Percentiles rank a stretch among this genome's conserved stretches.
phyloP scores from a whole-genome alignment of 202 grass and related monocot genomes.

The Panicum virgatum region DNA sequence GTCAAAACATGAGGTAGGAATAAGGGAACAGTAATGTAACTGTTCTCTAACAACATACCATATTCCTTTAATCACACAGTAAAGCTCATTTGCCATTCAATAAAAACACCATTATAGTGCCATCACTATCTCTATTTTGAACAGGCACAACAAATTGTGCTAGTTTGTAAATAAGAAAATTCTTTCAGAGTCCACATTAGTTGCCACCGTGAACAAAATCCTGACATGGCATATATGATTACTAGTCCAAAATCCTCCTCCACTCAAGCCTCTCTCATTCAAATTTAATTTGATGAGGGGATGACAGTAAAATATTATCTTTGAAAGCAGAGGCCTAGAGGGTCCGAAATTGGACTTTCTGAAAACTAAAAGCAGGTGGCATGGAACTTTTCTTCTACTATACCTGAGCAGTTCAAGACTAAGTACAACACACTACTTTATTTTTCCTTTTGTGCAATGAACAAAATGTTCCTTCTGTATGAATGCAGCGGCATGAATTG shows the following conservation, averaged over 20 bases:
- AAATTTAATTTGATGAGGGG: too few species aligned
- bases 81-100: background rate
- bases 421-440: too few species aligned
- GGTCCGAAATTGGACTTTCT: too few species aligned
- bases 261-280: too few species aligned
- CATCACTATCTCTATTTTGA: conserved; percentile 2
- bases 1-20: background rate
- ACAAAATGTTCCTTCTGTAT: background rate
- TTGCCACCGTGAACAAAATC: background rate
- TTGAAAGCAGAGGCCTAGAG: too few species aligned
- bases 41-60: background rate
- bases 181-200: background rate
- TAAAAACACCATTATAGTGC: background rate
- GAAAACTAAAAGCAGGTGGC: too few species aligned
- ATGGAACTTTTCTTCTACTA: too few species aligned
- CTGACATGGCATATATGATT: background rate
- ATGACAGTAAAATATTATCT: too few species aligned
- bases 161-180: background rate
- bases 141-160: background rate
- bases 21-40: background rate
- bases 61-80: background rate
- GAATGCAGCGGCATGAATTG: background rate
- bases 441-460: background rate
- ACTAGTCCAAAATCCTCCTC: too few species aligned
- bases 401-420: too few species aligned